Percentiles rank a stretch among this genome's conserved stretches.
These are phyloP conservation scores for Penicillium rolfsii DNA, from an alignment of 2,329 filamentous ascomycete species.

Conservation along the genomic window DNA sequence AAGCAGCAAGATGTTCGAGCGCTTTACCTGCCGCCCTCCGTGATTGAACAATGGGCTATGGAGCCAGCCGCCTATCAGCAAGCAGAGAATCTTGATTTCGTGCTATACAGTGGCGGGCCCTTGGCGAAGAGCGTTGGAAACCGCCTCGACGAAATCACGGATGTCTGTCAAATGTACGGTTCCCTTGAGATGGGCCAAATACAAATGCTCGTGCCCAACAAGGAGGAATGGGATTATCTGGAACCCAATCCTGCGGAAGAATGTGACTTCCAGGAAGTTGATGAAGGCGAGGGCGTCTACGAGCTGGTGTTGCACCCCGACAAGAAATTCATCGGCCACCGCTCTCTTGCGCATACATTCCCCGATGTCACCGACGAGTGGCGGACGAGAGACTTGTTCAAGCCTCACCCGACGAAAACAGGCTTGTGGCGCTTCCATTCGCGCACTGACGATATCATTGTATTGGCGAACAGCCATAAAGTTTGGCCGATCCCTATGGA, in stretches of 20 bases:
- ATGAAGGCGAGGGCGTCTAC: constrained; percentile 17
- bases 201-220: constrained; percentile 16
- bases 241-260: constrained; percentile 20
- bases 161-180: constrained; percentile 21
- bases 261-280: constrained; percentile 21
- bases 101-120: constrained; percentile 14
- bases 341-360: constrained; percentile 24
- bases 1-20: constrained; percentile 17
- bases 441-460: constrained; percentile 21
- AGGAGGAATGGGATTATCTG: constrained; percentile 19
- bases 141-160: constrained; percentile 16
- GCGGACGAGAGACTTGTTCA: constrained; percentile 28
- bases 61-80: constrained; percentile 11
- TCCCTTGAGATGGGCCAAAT: constrained; percentile 19
- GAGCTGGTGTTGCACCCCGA: constrained; percentile 20
- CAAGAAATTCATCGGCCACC: constrained; percentile 14
- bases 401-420: constrained; percentile 26
- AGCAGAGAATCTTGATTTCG: constrained; percentile 18
- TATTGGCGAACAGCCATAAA: constrained; percentile 19
- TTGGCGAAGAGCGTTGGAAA: constrained; percentile 13
- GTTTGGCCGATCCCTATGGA: constrained; percentile 26
- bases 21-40: constrained; percentile 15
- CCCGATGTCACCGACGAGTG: constrained; percentile 24
- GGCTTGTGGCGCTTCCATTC: constrained; percentile 24
- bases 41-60: constrained; percentile 18